Evolutionary conservation across 2,329 filamentous ascomycete species (phyloP).

Genomic region (Fusarium sp.): DNA sequence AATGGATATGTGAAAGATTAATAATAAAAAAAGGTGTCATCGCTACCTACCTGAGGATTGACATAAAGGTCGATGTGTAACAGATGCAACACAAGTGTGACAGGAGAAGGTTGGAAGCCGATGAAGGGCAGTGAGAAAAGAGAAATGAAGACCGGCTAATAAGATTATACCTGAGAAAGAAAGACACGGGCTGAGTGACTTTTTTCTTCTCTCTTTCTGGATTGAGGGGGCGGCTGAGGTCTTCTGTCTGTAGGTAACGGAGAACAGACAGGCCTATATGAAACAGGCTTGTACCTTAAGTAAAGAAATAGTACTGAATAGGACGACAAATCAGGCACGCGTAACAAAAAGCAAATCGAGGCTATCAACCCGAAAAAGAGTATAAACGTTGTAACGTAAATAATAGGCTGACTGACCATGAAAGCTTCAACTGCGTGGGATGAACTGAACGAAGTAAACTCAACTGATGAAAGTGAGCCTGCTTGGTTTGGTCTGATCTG

Average conservation of each 20-base stretch:
- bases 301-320: constrained; percentile 2
- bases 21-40: constrained; percentile 4
- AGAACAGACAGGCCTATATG: constrained; percentile 23
- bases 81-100: constrained; percentile 28
- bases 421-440: constrained; percentile 35
- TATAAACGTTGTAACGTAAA: constrained; percentile 16
- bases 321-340: constrained; percentile 23
- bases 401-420: constrained; percentile 3
- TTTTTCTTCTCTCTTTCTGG: neutral
- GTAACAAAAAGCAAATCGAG: constrained; percentile 22
- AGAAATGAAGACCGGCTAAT: constrained; percentile 16
- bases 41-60: constrained; percentile 12
- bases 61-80: constrained; percentile 13
- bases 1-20: neutral
- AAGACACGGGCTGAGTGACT: constrained; percentile 18
- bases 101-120: constrained; percentile 30
- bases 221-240: constrained; percentile 1
- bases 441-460: constrained; percentile 34
- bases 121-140: neutral
- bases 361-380: constrained; percentile 19
- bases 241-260: constrained; percentile 26
- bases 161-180: constrained; percentile 15
- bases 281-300: constrained; percentile 23
- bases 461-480: constrained; percentile 23
- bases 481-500: constrained; percentile 6